These are phyloP conservation scores for Psilocybe mexicana DNA, from an alignment of 1,284 basidiomycete genomes.

Conservation along the genomic window DNA sequence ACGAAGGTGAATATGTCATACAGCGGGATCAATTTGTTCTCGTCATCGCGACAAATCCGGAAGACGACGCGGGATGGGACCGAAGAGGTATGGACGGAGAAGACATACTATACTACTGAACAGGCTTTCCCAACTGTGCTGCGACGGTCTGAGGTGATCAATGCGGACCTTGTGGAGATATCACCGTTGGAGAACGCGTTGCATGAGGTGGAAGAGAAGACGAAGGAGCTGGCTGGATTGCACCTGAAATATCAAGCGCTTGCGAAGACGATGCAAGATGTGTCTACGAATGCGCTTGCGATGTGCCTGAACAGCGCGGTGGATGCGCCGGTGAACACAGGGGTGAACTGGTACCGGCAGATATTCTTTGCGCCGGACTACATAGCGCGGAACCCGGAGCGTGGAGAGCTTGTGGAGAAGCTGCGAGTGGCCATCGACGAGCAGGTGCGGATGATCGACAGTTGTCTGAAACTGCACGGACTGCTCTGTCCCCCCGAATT, in stretches of 20 bases:
- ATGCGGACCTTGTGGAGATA: slow-evolving; percentile 73
- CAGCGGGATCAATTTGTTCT: slow-evolving; percentile 83
- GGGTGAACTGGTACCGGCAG: slow-evolving; percentile 77
- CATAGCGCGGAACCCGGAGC: slow-evolving; percentile 66
- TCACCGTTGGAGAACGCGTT: slow-evolving; percentile 88
- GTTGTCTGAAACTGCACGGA: slow-evolving; percentile 82
- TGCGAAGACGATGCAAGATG: slow-evolving; percentile 71
- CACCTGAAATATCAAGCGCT: slow-evolving; percentile 74
- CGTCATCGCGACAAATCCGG: slow-evolving; percentile 70
- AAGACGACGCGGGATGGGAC: slow-evolving; percentile 60
- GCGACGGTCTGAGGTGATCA: slow-evolving; percentile 87
- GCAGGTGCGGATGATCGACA: slow-evolving; percentile 83
- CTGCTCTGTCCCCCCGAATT: slow-evolving; percentile 85
- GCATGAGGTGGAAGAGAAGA: slow-evolving; percentile 76
- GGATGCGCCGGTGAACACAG: slow-evolving; percentile 79
- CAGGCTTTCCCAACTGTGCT: slow-evolving; percentile 92
- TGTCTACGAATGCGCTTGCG: slow-evolving; percentile 82
- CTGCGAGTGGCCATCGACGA: slow-evolving; percentile 78
- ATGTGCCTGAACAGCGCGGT: slow-evolving; percentile 89
- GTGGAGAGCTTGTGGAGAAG: slow-evolving; percentile 69
- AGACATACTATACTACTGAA: slow-evolving; percentile 84
- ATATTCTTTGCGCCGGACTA: slow-evolving; percentile 80
- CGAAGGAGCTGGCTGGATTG: slow-evolving; percentile 71
- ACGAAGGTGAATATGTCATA: slow-evolving; percentile 4
- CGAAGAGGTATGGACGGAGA: slow-evolving; percentile 88